phyloP scores from a whole-genome alignment of 73 alveolate species.

The Paraurostyla sp. region DNA sequence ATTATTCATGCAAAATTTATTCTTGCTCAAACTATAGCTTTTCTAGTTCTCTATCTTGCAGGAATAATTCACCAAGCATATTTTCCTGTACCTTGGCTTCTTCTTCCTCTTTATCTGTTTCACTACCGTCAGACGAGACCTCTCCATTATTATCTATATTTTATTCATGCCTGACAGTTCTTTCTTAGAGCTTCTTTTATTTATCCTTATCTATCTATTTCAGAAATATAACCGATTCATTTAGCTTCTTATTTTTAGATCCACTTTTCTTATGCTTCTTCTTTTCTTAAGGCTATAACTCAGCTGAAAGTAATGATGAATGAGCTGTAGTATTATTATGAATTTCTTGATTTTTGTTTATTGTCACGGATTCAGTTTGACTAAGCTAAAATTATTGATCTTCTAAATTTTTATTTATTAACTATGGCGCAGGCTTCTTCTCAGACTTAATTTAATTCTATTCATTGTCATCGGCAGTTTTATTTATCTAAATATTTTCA shows the following conservation, averaged over 20 bases:
- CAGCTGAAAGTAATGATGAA: too few species aligned
- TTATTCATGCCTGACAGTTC: not conserved
- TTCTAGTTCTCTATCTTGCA: conserved; percentile 15
- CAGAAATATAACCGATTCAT: conserved; percentile 47
- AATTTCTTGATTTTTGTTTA: not conserved
- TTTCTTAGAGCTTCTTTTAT: conserved; percentile 25
- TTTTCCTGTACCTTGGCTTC: not conserved
- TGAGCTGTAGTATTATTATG: not conserved
- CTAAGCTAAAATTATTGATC: not conserved
- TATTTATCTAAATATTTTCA: too few species aligned
- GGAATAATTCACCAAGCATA: not conserved
- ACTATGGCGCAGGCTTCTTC: not conserved
- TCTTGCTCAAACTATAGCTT: conserved; percentile 12
- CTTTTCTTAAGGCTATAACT: not conserved
- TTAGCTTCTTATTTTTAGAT: not conserved
- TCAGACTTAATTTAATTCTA: not conserved
- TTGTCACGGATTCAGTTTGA: not conserved
- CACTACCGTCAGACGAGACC: not conserved
- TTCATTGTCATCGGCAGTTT: too few species aligned
- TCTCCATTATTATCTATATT: conserved; percentile 26
- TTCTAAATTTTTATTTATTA: not conserved
- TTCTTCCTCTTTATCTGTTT: not conserved
- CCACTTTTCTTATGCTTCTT: conserved; percentile 34
- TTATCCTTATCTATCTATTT: conserved; percentile 39
- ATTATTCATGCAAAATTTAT: not conserved